Conservation (phyloP, 1,284 basidiomycete genomes). For the Laetiporus sulphureus region DNA sequence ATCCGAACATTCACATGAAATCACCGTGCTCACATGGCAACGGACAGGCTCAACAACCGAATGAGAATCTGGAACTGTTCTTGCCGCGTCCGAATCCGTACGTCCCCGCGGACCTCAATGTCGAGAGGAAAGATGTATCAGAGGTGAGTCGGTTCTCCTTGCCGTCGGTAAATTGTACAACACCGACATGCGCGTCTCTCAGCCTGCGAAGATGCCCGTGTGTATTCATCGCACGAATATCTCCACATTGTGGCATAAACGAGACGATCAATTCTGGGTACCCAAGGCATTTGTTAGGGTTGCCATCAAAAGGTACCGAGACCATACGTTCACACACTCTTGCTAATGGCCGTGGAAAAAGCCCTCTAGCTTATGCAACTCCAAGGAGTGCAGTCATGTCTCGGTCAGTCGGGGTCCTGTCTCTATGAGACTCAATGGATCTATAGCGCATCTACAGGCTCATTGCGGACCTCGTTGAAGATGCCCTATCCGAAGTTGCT, state of each 20-base stretch:
- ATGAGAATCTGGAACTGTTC: conserved; percentile 14
- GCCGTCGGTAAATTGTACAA: neutral
- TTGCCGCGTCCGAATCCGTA: conserved; percentile 40
- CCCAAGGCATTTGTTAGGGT: conserved; percentile 22
- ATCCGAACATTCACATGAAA: neutral
- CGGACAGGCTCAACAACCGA: conserved; percentile 27
- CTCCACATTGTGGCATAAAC: conserved; percentile 24
- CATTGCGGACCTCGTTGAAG: conserved; percentile 25
- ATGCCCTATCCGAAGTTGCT: conserved; percentile 28
- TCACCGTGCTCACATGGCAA: conserved; percentile 23
- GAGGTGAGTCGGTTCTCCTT: conserved; percentile 11
- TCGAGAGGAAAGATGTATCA: conserved; percentile 44
- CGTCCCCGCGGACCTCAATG: conserved; percentile 47
- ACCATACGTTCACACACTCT: neutral
- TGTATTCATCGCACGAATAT: conserved; percentile 14
- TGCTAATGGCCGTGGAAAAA: conserved; percentile 3
- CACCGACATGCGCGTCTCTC: neutral
- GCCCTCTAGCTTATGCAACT: conserved; percentile 21
- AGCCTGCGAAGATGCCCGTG: conserved; percentile 18
- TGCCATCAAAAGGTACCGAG: conserved; percentile 18
- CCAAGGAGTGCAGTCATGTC: conserved; percentile 22
- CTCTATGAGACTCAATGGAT: conserved; percentile 25
- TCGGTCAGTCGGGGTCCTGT: conserved; percentile 11
- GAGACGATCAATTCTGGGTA: conserved; percentile 28
- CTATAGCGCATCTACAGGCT: conserved; percentile 32